Evolutionary conservation across 345 rosid species (phyloP).

Genomic region (Eucalyptus leucophloia): DNA sequence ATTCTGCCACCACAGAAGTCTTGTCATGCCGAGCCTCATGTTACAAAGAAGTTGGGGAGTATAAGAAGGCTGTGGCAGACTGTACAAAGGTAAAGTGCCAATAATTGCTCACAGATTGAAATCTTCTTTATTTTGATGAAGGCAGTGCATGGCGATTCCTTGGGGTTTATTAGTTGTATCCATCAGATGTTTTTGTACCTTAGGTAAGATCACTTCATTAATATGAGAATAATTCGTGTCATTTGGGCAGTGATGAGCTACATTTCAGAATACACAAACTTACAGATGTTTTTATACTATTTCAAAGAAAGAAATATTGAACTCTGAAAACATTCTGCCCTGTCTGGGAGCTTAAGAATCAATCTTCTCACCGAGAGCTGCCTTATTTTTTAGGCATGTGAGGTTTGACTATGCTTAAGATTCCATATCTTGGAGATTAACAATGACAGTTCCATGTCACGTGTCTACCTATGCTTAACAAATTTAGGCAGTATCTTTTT

Average conservation of each 20-base stretch:
- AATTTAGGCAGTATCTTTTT: neutral
- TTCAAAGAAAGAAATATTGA: neutral
- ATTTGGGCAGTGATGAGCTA: neutral
- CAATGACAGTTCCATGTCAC: neutral
- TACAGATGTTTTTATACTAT: neutral
- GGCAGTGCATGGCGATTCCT: neutral
- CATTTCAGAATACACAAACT: neutral
- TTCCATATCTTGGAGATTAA: neutral
- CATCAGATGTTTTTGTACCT: neutral
- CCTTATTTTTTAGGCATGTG: neutral
- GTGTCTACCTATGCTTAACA: neutral
- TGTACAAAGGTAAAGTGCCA: conserved; percentile 62
- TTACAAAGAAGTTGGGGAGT: conserved; percentile 98
- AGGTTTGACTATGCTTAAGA: neutral
- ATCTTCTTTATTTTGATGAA: neutral
- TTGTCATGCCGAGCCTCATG: conserved; percentile 89
- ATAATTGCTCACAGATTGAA: neutral
- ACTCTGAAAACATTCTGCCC: neutral
- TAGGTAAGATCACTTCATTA: neutral
- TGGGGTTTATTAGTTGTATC: neutral
- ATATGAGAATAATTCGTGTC: neutral
- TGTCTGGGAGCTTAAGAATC: neutral
- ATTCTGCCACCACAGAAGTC: conserved; percentile 41
- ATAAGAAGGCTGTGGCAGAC: conserved; percentile 96
- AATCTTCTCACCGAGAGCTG: neutral